Evolutionary conservation across 192 early-diverging fungal species (phyloP), one percentile per base, ranked within the genome.

Genomic region (Helicostylum pulchrum): DNA sequence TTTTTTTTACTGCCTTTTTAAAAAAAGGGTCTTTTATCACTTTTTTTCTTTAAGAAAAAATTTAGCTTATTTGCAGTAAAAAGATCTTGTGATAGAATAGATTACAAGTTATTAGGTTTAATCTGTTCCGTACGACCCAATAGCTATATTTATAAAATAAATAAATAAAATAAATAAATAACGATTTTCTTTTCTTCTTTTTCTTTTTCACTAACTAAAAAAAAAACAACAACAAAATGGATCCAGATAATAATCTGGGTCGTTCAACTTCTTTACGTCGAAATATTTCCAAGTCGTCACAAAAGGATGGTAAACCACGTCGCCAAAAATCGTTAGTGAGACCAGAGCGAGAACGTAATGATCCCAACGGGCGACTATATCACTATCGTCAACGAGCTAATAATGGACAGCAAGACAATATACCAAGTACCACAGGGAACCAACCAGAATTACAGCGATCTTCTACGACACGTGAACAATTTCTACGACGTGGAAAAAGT

Each of bases 291-390:
- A 82, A 71, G 81, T 91, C 44, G 75, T 79, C 32, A n/a, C 53
- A 54, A 65, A 78, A 58, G 80, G 85, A 46, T 77, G 54, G 34
- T 50, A 83, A 42, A n/a, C 70, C 72, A 3, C 67, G 74, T 52
- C 74, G 90, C 30, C 69, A 78, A 72, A 87, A 87, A 62, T 90
- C 89, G 45, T 80, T 90, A 0, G 81, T 87, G 47, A 75, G 87
- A 64, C 88, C 90, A 15, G 88, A 85, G 61, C 74, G 86, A 64
- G 85, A 85, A 19, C 77, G 78, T 47, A 72, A 77, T 15, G 71
- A 78, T 43, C 53, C 55, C 49, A 77, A 71, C 9, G 77, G 78
- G 60, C 77, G 77, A 44, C 73, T 77, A 61, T 80, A 74, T 54
- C 70, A 75, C 45, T 77, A 78, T 66, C 56, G 74, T 30, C 65